These are phyloP conservation scores for Aspergillus neoniger DNA, from an alignment of 2,329 filamentous ascomycete genomes.

Conservation along the genomic window DNA sequence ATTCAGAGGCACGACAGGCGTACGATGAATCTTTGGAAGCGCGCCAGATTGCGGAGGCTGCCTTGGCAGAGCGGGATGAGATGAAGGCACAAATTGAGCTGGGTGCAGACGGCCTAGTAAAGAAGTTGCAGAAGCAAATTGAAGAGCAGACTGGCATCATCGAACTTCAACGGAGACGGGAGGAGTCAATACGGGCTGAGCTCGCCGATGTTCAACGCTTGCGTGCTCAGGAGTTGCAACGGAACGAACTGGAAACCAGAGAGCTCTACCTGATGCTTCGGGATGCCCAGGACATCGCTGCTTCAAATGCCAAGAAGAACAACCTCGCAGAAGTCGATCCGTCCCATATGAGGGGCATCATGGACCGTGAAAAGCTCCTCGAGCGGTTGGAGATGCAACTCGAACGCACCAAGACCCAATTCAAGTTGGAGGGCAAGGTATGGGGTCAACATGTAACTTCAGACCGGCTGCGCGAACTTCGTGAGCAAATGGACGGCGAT, in stretches of 20 bases:
- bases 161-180: conserved; percentile 81
- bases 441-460: conserved; percentile 88
- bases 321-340: conserved; percentile 66
- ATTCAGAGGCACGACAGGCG: conserved; percentile 89
- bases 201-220: conserved; percentile 82
- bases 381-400: conserved; percentile 92
- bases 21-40: conserved; percentile 89
- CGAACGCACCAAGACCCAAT: conserved; percentile 95
- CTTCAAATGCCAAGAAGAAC: conserved; percentile 73
- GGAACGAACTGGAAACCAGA: conserved; percentile 92
- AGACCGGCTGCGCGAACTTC: conserved; percentile 84
- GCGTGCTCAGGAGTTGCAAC: conserved; percentile 84
- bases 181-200: conserved; percentile 85
- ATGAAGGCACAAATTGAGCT: conserved; percentile 85
- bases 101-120: conserved; percentile 89
- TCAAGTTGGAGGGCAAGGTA: conserved; percentile 89
- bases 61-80: conserved; percentile 94
- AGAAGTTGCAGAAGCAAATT: conserved; percentile 89
- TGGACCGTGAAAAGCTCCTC: conserved; percentile 91
- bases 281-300: conserved; percentile 94
- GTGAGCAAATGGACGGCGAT: conserved; percentile 87
- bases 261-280: conserved; percentile 98
- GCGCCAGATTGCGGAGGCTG: conserved; percentile 89
- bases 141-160: conserved; percentile 91
- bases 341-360: conserved; percentile 81